phyloP scores from a whole-genome alignment of 495 filamentous ascomycete genomes.

The Daldinia caldariorum region DNA sequence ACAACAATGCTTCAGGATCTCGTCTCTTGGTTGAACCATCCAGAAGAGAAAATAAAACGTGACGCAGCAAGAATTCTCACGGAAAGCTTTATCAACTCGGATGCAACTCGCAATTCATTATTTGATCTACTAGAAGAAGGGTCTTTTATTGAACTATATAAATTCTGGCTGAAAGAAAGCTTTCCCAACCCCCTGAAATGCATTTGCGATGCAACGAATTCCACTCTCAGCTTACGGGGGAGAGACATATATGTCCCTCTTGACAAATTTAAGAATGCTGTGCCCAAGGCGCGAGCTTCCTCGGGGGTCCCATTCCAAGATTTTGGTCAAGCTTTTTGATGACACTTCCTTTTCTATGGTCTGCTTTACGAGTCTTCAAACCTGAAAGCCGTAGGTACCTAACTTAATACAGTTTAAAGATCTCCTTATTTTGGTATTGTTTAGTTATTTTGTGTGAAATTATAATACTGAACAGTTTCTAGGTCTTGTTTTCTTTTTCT shows the following conservation, averaged over 20 bases:
- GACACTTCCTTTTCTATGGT: neutral
- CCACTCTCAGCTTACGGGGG: neutral
- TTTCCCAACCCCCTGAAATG: no score
- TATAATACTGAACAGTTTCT: no score
- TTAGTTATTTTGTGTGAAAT: no score
- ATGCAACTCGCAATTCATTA: neutral
- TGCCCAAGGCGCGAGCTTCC: neutral
- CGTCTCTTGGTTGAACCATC: neutral
- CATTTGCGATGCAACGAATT: neutral
- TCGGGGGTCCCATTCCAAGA: neutral
- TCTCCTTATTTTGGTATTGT: neutral
- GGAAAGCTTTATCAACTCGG: neutral
- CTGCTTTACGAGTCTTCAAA: no score
- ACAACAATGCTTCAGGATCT: neutral
- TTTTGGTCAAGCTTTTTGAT: neutral
- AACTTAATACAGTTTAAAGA: no score
- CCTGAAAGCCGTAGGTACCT: no score
- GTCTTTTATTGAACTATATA: neutral
- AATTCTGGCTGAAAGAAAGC: neutral
- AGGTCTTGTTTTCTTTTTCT: no score
- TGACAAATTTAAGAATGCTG: neutral
- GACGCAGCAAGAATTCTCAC: neutral
- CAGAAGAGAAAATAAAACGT: neutral
- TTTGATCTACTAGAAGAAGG: neutral
- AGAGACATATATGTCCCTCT: neutral